Evolutionary conservation across 768 basidiomycete genomes (phyloP).

Genomic region (Phaffia tasmanica): DNA sequence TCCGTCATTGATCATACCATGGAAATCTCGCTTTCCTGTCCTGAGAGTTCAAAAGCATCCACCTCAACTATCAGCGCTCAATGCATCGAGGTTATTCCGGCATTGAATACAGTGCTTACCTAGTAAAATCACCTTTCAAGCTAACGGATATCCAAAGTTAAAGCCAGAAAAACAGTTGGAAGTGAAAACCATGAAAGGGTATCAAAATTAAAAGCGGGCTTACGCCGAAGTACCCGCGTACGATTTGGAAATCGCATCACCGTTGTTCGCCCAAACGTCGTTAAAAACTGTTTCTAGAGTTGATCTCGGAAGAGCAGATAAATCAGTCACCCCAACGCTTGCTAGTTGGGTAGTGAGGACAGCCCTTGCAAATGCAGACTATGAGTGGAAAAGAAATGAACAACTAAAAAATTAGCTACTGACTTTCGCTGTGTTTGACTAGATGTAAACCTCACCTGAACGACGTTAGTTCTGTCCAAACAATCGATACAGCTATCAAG

Average conservation of each 20-base stretch:
- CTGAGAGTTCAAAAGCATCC: constrained; percentile 39
- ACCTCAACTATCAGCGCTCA: background rate
- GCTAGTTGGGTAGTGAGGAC: constrained; percentile 47
- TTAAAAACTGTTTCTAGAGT: constrained; percentile 68
- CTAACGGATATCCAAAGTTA: background rate
- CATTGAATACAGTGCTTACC: constrained; percentile 41
- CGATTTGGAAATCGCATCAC: constrained; percentile 81
- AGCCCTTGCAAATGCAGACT: constrained; percentile 86
- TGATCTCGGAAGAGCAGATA: constrained; percentile 35
- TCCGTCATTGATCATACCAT: constrained; percentile 86
- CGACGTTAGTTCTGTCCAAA: constrained; percentile 87
- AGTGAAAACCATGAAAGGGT: too few species aligned
- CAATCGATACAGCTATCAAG: constrained; percentile 87
- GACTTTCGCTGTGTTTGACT: background rate
- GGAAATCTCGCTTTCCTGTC: constrained; percentile 89
- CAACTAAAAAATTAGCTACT: background rate
- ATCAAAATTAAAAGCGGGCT: constrained; percentile 42
- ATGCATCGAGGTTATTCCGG: background rate
- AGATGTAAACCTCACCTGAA: constrained; percentile 49
- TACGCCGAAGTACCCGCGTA: constrained; percentile 77
- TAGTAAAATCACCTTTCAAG: constrained; percentile 69
- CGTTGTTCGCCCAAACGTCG: constrained; percentile 95
- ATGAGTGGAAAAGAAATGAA: constrained; percentile 12
- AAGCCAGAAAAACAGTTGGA: too few species aligned
- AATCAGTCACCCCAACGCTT: constrained; percentile 38